A percentile compares a stretch with the other conserved stretches of the same genome.
phyloP scores from a whole-genome alignment of 148 eudicot species.

The Rhododendron vialii region DNA sequence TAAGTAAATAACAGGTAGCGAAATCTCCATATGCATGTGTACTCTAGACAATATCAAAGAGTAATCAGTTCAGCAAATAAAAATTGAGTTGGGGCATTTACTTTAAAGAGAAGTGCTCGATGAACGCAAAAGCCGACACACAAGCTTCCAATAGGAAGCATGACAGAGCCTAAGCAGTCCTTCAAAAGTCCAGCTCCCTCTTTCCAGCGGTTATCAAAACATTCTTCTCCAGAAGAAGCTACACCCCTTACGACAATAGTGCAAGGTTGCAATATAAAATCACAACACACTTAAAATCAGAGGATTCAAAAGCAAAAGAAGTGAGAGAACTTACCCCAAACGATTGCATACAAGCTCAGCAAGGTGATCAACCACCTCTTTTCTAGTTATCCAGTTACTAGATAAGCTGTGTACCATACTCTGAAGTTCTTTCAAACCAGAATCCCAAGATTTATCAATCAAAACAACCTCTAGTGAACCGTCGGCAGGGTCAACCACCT shows the following conservation, averaged over 20 bases:
- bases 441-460: conserved; percentile 52
- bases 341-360: conserved; percentile 54
- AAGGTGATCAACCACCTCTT: conserved; percentile 56
- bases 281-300: not conserved
- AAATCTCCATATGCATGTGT: not conserved
- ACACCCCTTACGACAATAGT: conserved; percentile 45
- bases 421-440: conserved; percentile 50
- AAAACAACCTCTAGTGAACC: conserved; percentile 48
- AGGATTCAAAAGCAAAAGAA: not conserved
- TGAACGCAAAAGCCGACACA: conserved; percentile 65
- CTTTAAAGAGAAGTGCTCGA: conserved; percentile 69
- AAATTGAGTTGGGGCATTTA: conserved; percentile 19
- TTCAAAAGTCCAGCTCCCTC: conserved; percentile 40
- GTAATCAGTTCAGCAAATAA: not conserved
- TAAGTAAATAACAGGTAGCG: not conserved
- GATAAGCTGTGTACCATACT: conserved; percentile 34
- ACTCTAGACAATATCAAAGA: not conserved
- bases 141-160: conserved; percentile 65
- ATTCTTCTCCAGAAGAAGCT: conserved; percentile 49
- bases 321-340: conserved; percentile 50
- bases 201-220: conserved; percentile 45
- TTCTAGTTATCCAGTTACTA: conserved; percentile 29
- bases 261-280: not conserved
- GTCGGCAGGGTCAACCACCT: conserved; percentile 35
- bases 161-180: conserved; percentile 52